Percentiles rank a stretch among this genome's conserved stretches.
phyloP scores from a whole-genome alignment of 139 green algal genomes.

The Volvox africanus region DNA sequence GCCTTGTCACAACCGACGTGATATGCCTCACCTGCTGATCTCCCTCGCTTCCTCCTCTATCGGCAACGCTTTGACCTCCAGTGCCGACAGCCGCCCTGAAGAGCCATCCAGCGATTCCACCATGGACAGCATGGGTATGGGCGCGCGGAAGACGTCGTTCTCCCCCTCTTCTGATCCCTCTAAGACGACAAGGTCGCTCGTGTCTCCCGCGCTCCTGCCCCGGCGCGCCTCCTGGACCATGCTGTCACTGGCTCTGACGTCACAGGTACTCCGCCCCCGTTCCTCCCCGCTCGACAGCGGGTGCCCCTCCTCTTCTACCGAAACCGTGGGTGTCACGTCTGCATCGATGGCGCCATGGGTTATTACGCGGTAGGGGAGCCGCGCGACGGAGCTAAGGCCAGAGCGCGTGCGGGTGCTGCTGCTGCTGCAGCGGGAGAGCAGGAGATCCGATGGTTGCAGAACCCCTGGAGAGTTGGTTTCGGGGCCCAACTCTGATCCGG shows the following conservation, averaged over 20 bases:
- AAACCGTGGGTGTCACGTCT: not conserved
- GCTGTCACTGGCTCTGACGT: too few species aligned
- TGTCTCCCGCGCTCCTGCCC: not conserved
- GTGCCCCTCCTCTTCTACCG: not conserved
- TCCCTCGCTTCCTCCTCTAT: too few species aligned
- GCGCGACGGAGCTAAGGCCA: not conserved
- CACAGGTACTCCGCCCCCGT: too few species aligned
- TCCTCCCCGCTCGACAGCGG: not conserved
- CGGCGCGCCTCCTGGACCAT: not conserved
- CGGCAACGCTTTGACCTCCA: not conserved
- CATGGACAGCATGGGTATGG: constrained; percentile 1
- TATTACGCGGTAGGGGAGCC: not conserved
- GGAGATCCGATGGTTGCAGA: not conserved
- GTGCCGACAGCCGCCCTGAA: not conserved
- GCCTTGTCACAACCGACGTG: too few species aligned
- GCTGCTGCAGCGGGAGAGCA: constrained; percentile 1
- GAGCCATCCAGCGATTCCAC: not conserved
- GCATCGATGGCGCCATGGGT: not conserved
- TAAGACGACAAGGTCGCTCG: not conserved
- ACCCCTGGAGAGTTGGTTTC: not conserved
- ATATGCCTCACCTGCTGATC: too few species aligned
- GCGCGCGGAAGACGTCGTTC: not conserved
- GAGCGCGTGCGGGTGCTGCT: constrained; percentile 7
- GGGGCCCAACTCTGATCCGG: not conserved
- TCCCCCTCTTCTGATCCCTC: not conserved